Percentiles rank a stretch among this genome's conserved stretches.
These are phyloP conservation scores for Tulasnella sp. DNA, from an alignment of 768 basidiomycete genomes.

Conservation along the genomic window DNA sequence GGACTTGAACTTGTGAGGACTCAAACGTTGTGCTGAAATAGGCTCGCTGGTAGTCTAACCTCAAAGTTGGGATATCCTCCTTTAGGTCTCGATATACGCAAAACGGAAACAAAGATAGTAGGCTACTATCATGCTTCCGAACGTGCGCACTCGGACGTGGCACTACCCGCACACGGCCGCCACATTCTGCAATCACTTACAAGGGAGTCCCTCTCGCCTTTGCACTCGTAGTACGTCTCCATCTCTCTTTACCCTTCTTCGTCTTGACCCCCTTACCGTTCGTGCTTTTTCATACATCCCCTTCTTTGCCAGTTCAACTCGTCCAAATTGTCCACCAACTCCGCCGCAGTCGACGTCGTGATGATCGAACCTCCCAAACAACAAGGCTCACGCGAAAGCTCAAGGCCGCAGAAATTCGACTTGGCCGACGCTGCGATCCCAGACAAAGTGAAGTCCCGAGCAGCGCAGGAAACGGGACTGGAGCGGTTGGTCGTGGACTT, in stretches of 20 bases:
- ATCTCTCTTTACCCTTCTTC: neutral
- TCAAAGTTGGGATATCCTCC: neutral
- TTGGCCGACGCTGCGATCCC: conserved; percentile 40
- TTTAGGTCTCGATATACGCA: conserved; percentile 54
- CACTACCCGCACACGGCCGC: conserved; percentile 59
- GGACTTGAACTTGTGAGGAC: conserved; percentile 64
- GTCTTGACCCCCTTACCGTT: neutral
- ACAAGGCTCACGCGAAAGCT: conserved; percentile 42
- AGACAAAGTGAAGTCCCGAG: conserved; percentile 41
- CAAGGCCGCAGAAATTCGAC: neutral
- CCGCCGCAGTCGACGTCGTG: conserved; percentile 10
- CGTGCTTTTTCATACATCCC: conserved; percentile 6
- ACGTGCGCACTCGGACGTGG: conserved; percentile 49
- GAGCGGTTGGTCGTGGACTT: conserved; percentile 66
- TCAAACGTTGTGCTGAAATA: neutral
- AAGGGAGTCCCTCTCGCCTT: conserved; percentile 47
- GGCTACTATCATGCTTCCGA: conserved; percentile 74
- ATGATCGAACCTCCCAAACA: conserved; percentile 30
- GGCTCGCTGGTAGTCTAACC: neutral
- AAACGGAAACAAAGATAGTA: conserved; percentile 47
- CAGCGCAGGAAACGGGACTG: conserved; percentile 42
- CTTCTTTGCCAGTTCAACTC: conserved; percentile 26
- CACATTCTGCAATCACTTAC: conserved; percentile 51
- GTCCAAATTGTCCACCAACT: conserved; percentile 26
- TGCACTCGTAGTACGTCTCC: conserved; percentile 59